Conservation (phyloP, 1,284 basidiomycete genomes). For the Ganoderma sinense region DNA sequence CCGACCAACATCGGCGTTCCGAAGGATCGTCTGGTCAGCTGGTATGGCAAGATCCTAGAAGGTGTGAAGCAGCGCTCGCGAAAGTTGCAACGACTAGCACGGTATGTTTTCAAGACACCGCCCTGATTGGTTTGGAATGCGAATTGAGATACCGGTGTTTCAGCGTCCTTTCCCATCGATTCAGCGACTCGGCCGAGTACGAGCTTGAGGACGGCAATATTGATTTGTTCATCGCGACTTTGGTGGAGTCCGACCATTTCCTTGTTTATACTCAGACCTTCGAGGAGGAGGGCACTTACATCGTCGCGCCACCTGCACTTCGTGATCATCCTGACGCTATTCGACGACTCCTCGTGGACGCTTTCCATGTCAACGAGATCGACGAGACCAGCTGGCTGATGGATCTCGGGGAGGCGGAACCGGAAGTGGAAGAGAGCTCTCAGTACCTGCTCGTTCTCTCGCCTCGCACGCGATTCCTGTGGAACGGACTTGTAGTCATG, state of each 20-base stretch:
- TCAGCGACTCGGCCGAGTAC: constrained; percentile 97
- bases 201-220: constrained; percentile 83
- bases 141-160: neutral
- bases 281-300: constrained; percentile 94
- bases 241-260: constrained; percentile 92
- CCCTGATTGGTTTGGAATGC: neutral
- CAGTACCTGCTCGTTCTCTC: constrained; percentile 89
- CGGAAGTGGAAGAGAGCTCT: constrained; percentile 61
- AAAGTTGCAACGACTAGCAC: constrained; percentile 92
- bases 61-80: constrained; percentile 93
- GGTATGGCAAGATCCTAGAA: constrained; percentile 95
- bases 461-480: constrained; percentile 89
- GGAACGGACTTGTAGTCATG: constrained; percentile 91
- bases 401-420: constrained; percentile 56
- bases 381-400: constrained; percentile 65
- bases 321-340: constrained; percentile 86
- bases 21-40: constrained; percentile 83
- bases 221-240: constrained; percentile 80
- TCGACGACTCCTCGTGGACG: constrained; percentile 83
- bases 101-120: constrained; percentile 53
- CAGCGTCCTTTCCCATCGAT: constrained; percentile 84
- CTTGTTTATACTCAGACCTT: constrained; percentile 92
- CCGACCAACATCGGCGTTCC: constrained; percentile 59
- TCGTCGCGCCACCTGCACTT: constrained; percentile 88
- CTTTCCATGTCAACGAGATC: constrained; percentile 79